Conservation (phyloP, 257 asterid genomes). For the Nicotiana attenuata region DNA sequence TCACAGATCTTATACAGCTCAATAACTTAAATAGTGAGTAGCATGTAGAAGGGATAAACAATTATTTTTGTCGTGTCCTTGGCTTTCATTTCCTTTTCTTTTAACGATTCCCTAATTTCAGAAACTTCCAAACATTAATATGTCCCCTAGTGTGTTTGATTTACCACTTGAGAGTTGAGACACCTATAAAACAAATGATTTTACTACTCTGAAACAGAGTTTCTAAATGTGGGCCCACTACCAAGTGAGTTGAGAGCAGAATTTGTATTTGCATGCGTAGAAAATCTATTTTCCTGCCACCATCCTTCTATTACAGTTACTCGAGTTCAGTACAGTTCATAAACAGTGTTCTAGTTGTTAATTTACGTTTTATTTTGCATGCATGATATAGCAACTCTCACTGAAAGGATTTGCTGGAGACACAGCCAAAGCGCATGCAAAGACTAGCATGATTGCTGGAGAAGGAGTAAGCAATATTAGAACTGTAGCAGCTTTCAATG, state of each 20-base stretch:
- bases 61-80: background rate
- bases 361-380: background rate
- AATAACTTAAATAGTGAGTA: background rate
- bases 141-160: background rate
- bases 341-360: background rate
- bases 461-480: slow-evolving; percentile 99
- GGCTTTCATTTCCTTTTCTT: background rate
- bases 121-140: background rate
- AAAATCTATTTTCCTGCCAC: background rate
- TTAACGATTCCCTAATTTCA: background rate
- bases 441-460: slow-evolving; percentile 98
- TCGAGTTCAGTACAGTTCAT: background rate
- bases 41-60: background rate
- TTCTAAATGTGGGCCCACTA: background rate
- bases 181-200: background rate
- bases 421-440: slow-evolving; percentile 96
- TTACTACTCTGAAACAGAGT: background rate
- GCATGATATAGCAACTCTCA: slow-evolving; percentile 71
- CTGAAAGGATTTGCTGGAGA: slow-evolving; percentile 97
- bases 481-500: slow-evolving; percentile 92
- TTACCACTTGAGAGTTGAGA: background rate
- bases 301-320: too few relatives aligned
- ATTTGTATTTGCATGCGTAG: background rate
- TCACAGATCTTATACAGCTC: background rate
- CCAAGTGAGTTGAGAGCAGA: background rate